phyloP scores from a whole-genome alignment of 78 protist genomes.

The Neovahlkampfia damariscottae region DNA sequence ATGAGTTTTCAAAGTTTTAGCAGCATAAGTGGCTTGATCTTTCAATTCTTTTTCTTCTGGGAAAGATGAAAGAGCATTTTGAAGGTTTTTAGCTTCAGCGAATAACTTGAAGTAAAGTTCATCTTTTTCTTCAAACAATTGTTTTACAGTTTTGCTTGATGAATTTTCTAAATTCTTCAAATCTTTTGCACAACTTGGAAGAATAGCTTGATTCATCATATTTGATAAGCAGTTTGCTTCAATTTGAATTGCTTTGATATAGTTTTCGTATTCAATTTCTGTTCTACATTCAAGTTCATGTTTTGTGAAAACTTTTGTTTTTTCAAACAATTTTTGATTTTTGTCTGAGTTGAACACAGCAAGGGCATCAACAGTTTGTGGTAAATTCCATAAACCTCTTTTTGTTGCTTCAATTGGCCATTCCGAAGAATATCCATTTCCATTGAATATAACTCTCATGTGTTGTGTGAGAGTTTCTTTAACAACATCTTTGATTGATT shows the following conservation, averaged over 20 bases:
- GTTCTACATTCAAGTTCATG: slow-evolving; percentile 48
- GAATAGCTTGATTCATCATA: slow-evolving; percentile 32
- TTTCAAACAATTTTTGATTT: slow-evolving; percentile 60
- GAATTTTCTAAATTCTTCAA: no score
- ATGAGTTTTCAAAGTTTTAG: no score
- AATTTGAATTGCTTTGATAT: slow-evolving; percentile 40
- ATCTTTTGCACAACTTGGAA: no score
- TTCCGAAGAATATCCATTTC: slow-evolving; percentile 68
- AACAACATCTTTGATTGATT: slow-evolving; percentile 22
- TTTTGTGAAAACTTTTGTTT: slow-evolving; percentile 23
- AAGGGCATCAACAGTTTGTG: slow-evolving; percentile 46
- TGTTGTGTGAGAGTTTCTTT: slow-evolving; percentile 38
- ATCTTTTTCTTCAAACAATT: no score
- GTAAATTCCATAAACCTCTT: slow-evolving; percentile 54
- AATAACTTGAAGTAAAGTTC: no score
- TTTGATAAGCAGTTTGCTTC: slow-evolving; percentile 56
- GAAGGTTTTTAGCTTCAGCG: no score
- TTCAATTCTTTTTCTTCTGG: no score
- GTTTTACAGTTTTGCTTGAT: no score
- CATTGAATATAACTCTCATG: slow-evolving; percentile 65
- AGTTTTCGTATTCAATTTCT: slow-evolving; percentile 35
- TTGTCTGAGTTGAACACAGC: slow-evolving; percentile 28
- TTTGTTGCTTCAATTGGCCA: slow-evolving; percentile 48
- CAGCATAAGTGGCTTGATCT: no score
- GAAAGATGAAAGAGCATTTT: no score